phyloP scores from a whole-genome alignment of 805 yeast species.

The Wickerhamiella qilinensis region DNA sequence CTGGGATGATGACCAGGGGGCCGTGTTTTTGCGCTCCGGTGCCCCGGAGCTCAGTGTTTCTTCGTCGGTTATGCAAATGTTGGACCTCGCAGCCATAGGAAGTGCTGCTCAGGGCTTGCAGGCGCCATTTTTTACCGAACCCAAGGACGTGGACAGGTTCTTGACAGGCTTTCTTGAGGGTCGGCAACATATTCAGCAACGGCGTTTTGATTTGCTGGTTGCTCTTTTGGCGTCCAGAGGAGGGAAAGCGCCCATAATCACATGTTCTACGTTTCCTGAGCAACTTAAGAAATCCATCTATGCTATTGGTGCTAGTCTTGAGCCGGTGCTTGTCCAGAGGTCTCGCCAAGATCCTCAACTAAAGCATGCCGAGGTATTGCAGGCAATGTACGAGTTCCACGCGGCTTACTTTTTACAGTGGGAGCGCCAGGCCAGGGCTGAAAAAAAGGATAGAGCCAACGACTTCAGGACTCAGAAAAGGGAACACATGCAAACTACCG shows the following conservation, averaged over 20 bases:
- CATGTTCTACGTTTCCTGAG: neutral
- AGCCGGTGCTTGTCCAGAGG: neutral
- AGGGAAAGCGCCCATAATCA: constrained; percentile 7
- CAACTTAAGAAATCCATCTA: neutral
- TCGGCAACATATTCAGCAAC: constrained; percentile 25
- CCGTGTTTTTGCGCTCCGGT: constrained; percentile 10
- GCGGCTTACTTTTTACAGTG: constrained; percentile 10
- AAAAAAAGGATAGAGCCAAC: neutral
- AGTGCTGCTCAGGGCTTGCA: constrained; percentile 5
- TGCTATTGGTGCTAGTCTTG: neutral
- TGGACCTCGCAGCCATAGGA: constrained; percentile 18
- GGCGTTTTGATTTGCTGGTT: constrained; percentile 22
- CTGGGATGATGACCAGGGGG: constrained; percentile 24
- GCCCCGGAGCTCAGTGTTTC: constrained; percentile 8
- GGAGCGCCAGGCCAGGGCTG: constrained; percentile 3
- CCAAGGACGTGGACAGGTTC: constrained; percentile 15
- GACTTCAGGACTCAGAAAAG: neutral
- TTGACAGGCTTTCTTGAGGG: constrained; percentile 17
- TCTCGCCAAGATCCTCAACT: neutral
- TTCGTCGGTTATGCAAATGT: constrained; percentile 18
- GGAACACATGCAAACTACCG: neutral
- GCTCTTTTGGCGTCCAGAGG: neutral
- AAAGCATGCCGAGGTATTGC: constrained; percentile 3
- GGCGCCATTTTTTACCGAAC: constrained; percentile 5
- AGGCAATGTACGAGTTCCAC: constrained; percentile 13